Base-by-base conservation (phyloP, 306 rosid species). In the Cicer pinnatifidum region DNA sequence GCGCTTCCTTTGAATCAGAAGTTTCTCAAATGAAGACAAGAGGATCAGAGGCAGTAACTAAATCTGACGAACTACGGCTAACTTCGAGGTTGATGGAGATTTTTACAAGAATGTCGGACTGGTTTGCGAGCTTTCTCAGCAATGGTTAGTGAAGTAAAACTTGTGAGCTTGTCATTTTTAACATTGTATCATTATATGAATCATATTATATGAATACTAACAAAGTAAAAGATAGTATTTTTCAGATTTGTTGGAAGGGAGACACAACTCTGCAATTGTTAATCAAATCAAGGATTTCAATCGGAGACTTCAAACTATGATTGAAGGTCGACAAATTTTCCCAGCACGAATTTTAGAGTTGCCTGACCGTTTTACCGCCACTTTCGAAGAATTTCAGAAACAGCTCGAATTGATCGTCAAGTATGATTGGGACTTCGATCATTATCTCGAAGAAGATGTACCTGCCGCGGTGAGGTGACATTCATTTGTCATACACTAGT, bases 401-500 rank as follows among this genome's bases (percentile, higher is more conserved):
- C 93, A 86, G 63, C 57, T 89, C 64, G 85, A 80, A 71, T 48
- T 84, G 41, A 71, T 83, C 39, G 75, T 10, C 3, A 86, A 88
- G 80, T 78, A 59, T 69, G 89, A 91, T 69, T 93, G 98, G 98
- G 97, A 93, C 82, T 91, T 93, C 28, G 96, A 93, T 73, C 87
- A 91, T 87, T 81, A 84, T 81, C 81, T 91, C 46, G 92, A 89
- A 83, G 97, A 93, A 84, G 98, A 93, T 44, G 51, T 93, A 84
- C 94, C 96, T 66, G 84, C 88, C 7, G 94, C 89, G 96, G 98
- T 89, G 88, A 89, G 98, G 81, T 83, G 91, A 85, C 87, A 40
- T 56, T 82, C 82, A 83, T 68, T 83, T 69, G 69, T 41, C 56
- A 44, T 77, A 44, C 59, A 28, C 35, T 28, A 28, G 35, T 28